phyloP scores from a whole-genome alignment of 805 yeast species.

The Metschnikowia vanudenii region DNA sequence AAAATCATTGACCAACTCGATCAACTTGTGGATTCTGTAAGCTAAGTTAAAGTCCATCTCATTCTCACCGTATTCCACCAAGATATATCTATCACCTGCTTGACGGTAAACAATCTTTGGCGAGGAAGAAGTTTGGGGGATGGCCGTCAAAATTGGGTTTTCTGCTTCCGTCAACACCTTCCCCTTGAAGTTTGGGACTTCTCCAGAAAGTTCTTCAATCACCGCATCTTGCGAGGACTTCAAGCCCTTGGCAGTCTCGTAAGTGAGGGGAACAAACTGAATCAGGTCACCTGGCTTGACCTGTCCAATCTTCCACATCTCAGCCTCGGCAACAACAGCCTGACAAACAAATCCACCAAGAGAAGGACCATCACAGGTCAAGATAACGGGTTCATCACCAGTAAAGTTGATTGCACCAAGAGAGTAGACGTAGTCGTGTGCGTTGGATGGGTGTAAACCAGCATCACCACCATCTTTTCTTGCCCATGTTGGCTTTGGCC shows the following conservation, averaged over 20 bases:
- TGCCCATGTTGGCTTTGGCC: slow-evolving; percentile 98
- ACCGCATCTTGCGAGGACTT: slow-evolving; percentile 58
- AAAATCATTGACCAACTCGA: slow-evolving; percentile 63
- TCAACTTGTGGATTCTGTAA: slow-evolving; percentile 81
- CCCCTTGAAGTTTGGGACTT: slow-evolving; percentile 32
- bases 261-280: slow-evolving; percentile 74
- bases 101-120: slow-evolving; percentile 87
- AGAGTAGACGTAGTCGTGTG: slow-evolving; percentile 96
- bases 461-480: slow-evolving; percentile 96
- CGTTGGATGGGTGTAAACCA: slow-evolving; percentile 97
- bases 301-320: slow-evolving; percentile 98
- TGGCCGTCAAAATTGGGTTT: slow-evolving; percentile 64
- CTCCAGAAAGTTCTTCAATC: slow-evolving; percentile 47
- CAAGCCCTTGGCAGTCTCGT: slow-evolving; percentile 63
- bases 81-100: slow-evolving; percentile 92
- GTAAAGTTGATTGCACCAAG: slow-evolving; percentile 96
- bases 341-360: slow-evolving; percentile 97
- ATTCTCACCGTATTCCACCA: slow-evolving; percentile 92
- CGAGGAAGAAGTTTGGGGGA: slow-evolving; percentile 45
- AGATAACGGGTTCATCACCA: slow-evolving; percentile 96
- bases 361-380: slow-evolving; percentile 97
- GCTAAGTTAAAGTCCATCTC: slow-evolving; percentile 79
- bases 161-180: slow-evolving; percentile 41
- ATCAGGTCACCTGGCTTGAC: slow-evolving; percentile 91
- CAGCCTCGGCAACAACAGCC: slow-evolving; percentile 93